A percentile compares a stretch with the other conserved stretches of the same genome.
Conservation (phyloP, 805 yeast species). For the Candida hungchunana region DNA sequence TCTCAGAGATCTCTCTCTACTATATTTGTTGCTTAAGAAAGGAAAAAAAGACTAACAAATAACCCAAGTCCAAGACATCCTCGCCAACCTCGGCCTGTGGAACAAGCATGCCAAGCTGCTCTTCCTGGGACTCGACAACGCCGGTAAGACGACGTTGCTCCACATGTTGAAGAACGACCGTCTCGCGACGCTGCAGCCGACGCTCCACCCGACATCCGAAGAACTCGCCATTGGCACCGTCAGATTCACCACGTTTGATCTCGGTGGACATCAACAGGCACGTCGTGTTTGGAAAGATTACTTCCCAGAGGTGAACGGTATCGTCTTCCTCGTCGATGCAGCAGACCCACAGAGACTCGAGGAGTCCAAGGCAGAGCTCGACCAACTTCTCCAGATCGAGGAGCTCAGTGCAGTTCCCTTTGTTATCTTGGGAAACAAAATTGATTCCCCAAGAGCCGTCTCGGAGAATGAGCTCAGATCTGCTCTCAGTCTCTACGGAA, state of each 20-base stretch:
- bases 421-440: slow-evolving; percentile 92
- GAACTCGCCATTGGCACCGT: slow-evolving; percentile 96
- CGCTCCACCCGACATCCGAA: slow-evolving; percentile 97
- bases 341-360: slow-evolving; percentile 95
- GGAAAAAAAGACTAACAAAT: slow-evolving; percentile 3
- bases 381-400: slow-evolving; percentile 86
- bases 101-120: slow-evolving; percentile 95
- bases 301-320: slow-evolving; percentile 98
- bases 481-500: slow-evolving; percentile 79
- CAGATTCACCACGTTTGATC: slow-evolving; percentile 94
- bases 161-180: slow-evolving; percentile 93
- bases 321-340: slow-evolving; percentile 93
- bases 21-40: too few species aligned
- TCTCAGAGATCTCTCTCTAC: not conserved
- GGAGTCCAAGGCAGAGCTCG: slow-evolving; percentile 93
- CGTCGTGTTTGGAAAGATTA: slow-evolving; percentile 99
- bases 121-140: slow-evolving; percentile 95
- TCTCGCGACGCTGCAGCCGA: slow-evolving; percentile 95
- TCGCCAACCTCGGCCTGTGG: slow-evolving; percentile 77
- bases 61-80: slow-evolving; percentile 42
- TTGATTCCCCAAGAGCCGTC: slow-evolving; percentile 91
- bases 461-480: slow-evolving; percentile 91
- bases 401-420: slow-evolving; percentile 89
- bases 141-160: slow-evolving; percentile 90
- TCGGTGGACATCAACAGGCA: slow-evolving; percentile 98